Evolutionary conservation across 257 asterid species (phyloP).

Genomic region (Solanum medicagineum): DNA sequence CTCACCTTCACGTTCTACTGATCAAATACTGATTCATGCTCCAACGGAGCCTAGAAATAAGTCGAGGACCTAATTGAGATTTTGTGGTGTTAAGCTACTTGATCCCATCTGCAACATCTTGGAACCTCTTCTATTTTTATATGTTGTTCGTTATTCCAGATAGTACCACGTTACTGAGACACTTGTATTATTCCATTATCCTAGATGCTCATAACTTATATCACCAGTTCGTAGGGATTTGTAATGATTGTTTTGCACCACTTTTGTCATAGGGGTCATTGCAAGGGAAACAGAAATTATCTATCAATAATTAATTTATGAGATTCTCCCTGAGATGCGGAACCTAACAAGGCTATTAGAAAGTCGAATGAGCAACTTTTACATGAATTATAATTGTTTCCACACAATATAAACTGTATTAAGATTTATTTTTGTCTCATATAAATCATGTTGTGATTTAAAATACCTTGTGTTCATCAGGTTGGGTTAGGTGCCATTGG

Average conservation of each 20-base stretch:
- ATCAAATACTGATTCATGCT: not conserved
- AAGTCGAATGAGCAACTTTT: not conserved
- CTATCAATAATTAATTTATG: not conserved
- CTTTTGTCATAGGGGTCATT: not conserved
- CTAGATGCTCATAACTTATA: not conserved
- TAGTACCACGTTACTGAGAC: not conserved
- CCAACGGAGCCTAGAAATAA: not conserved
- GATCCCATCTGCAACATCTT: not conserved
- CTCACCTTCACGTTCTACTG: not conserved
- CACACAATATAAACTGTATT: not conserved
- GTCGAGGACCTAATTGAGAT: not conserved
- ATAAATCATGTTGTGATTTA: not conserved
- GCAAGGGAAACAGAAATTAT: not conserved
- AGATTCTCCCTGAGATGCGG: not conserved
- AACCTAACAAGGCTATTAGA: not conserved
- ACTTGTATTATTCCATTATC: not conserved
- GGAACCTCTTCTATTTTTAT: too few relatives aligned
- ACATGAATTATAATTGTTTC: not conserved
- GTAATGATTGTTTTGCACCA: not conserved
- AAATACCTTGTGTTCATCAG: not conserved
- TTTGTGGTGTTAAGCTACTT: not conserved
- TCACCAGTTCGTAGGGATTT: not conserved
- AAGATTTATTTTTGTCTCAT: not conserved
- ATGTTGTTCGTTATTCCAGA: not conserved
- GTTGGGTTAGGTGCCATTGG: not conserved